phyloP scores from a whole-genome alignment of 2,329 filamentous ascomycete genomes.

The Fusarium falciforme region DNA sequence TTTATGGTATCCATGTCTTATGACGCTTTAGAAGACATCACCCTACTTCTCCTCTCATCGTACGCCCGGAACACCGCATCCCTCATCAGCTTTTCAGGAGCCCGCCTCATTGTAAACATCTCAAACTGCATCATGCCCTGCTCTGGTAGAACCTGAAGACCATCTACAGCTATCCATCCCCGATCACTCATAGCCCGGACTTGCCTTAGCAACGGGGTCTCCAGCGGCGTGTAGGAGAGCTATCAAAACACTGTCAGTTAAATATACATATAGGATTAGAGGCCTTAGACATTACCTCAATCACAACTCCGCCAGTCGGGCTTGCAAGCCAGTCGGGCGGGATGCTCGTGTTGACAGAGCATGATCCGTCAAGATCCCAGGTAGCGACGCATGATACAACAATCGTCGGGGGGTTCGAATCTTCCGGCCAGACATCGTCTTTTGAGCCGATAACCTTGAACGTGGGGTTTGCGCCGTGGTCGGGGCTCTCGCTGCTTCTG shows the following conservation, averaged over 20 bases:
- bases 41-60: too few species aligned
- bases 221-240: slow-evolving; percentile 16
- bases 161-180: slow-evolving; percentile 70
- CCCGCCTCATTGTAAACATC: slow-evolving; percentile 69
- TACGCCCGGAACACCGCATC: slow-evolving; percentile 6
- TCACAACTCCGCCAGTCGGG: slow-evolving; percentile 68
- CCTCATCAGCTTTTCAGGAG: slow-evolving; percentile 65
- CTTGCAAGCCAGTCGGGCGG: slow-evolving; percentile 67
- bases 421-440: slow-evolving; percentile 22
- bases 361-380: slow-evolving; percentile 7
- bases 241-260: too few species aligned
- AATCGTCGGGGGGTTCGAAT: slow-evolving; percentile 22
- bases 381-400: slow-evolving; percentile 25
- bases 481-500: background rate
- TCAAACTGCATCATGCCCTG: slow-evolving; percentile 73
- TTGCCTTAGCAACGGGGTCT: slow-evolving; percentile 62
- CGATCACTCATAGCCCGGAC: slow-evolving; percentile 58
- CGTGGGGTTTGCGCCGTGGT: background rate
- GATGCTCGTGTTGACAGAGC: slow-evolving; percentile 57
- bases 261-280: too few species aligned
- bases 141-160: slow-evolving; percentile 69
- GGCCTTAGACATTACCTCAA: slow-evolving; percentile 43
- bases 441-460: slow-evolving; percentile 44
- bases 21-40: too few species aligned
- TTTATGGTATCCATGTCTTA: too few species aligned